These are phyloP conservation scores for Calocera cornea DNA, from an alignment of 768 basidiomycete species.

Conservation along the genomic window DNA sequence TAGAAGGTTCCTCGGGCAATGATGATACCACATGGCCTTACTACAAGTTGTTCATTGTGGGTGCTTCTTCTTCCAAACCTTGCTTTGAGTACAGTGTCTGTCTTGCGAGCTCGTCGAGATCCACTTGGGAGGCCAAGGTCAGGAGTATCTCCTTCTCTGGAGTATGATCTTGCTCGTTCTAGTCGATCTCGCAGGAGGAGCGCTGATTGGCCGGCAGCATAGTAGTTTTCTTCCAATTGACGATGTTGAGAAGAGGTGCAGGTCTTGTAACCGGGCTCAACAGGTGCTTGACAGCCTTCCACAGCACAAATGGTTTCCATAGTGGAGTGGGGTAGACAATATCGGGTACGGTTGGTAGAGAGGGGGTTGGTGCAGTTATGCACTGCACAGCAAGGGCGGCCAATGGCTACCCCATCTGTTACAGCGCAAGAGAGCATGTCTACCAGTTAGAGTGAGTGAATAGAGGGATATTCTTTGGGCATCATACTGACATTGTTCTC, in stretches of 20 bases:
- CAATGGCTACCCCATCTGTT: constrained; percentile 25
- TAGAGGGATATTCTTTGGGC: neutral
- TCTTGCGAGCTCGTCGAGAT: neutral
- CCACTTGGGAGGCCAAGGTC: neutral
- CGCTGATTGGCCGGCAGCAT: constrained; percentile 14
- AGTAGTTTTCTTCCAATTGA: constrained; percentile 4
- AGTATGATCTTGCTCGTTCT: neutral
- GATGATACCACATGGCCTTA: constrained; percentile 7
- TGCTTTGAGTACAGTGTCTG: neutral
- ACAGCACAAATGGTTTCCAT: constrained; percentile 15
- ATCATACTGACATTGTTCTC: neutral
- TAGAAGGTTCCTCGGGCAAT: constrained; percentile 3
- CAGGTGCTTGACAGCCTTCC: neutral
- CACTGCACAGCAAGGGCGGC: constrained; percentile 24
- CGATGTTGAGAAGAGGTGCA: constrained; percentile 19
- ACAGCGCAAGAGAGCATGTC: constrained; percentile 13
- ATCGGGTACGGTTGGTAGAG: constrained; percentile 9
- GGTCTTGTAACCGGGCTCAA: constrained; percentile 7
- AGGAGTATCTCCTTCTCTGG: neutral
- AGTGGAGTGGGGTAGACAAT: constrained; percentile 12
- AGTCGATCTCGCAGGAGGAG: constrained; percentile 21
- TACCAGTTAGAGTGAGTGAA: neutral
- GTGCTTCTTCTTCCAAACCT: neutral
- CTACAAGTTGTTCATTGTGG: constrained; percentile 9
- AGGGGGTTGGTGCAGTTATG: constrained; percentile 22